phyloP scores from a whole-genome alignment of 2,329 filamentous ascomycete genomes.

The Emmonsiellopsis sp. region DNA sequence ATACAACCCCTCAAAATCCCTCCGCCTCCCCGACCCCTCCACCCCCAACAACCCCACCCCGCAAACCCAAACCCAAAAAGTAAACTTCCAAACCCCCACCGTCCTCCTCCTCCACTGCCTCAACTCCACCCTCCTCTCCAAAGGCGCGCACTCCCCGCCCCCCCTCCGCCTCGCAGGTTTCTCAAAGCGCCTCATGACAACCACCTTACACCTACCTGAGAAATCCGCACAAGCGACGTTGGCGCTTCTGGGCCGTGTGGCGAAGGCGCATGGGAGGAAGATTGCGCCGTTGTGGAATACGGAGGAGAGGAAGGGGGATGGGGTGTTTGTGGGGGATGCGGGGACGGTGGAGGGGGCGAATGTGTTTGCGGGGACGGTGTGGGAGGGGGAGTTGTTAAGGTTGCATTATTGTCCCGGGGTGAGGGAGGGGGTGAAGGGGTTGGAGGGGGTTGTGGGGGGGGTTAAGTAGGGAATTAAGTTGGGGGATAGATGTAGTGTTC shows the following conservation, averaged over 20 bases:
- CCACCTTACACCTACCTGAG: conserved; percentile 77
- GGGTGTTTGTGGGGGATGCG: conserved; percentile 66
- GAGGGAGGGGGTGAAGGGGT: conserved; percentile 59
- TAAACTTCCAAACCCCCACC: conserved; percentile 92
- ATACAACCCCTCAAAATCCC: conserved; percentile 60
- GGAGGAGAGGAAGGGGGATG: conserved; percentile 86
- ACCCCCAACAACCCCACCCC: conserved; percentile 28
- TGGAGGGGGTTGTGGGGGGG: conserved; percentile 56
- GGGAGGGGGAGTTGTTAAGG: conserved; percentile 84
- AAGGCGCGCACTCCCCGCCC: conserved; percentile 63
- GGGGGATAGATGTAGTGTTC: background rate
- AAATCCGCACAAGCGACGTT: conserved; percentile 77
- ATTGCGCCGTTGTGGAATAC: conserved; percentile 85
- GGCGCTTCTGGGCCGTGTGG: conserved; percentile 66
- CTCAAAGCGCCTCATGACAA: conserved; percentile 78
- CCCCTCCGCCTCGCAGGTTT: conserved; percentile 84
- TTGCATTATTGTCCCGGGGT: conserved; percentile 83
- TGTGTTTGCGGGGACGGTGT: conserved; percentile 80
- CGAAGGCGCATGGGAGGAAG: conserved; percentile 72
- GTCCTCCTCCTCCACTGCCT: conserved; percentile 84
- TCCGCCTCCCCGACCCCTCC: conserved; percentile 61
- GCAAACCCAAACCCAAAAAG: conserved; percentile 45
- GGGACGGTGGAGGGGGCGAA: conserved; percentile 76
- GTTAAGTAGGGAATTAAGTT: conserved; percentile 17
- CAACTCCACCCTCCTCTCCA: conserved; percentile 71